Evolutionary conservation across 208 protist species (phyloP).

Genomic region (Borovskyia barvae): DNA sequence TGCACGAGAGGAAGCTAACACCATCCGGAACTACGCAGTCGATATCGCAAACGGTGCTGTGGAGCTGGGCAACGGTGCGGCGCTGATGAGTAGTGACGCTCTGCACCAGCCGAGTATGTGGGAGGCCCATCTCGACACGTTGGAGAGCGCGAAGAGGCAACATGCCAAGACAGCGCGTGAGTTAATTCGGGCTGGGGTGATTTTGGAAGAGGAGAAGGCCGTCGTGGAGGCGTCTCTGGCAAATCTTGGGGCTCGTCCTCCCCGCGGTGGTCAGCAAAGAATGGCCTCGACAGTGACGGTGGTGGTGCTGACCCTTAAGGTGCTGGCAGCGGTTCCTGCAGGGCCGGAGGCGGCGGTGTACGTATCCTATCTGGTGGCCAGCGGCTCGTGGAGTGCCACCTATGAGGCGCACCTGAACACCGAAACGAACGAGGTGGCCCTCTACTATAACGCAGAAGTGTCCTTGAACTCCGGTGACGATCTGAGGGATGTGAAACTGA

Average conservation of each 20-base stretch:
- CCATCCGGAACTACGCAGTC: conserved; percentile 10
- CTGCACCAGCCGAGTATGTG: conserved; percentile 16
- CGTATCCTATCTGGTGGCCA: conserved; percentile 20
- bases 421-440: conserved; percentile 15
- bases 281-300: background rate
- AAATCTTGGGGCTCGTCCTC: too few species aligned
- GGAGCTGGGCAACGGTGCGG: background rate
- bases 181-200: conserved; percentile 5
- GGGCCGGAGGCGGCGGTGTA: conserved; percentile 19
- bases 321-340: conserved; percentile 14
- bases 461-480: conserved; percentile 12
- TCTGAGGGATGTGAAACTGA: conserved; percentile 18
- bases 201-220: conserved; percentile 5
- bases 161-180: conserved; percentile 3
- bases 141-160: conserved; percentile 8
- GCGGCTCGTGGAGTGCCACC: conserved; percentile 10
- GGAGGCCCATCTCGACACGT: conserved; percentile 14
- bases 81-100: background rate
- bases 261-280: background rate
- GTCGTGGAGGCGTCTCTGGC: conserved; percentile 11
- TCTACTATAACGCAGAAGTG: conserved; percentile 28
- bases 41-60: conserved; percentile 5
- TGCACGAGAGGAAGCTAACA: conserved; percentile 7
- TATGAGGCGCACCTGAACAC: conserved; percentile 27
- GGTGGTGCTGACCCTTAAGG: conserved; percentile 23